These are phyloP conservation scores for Colletotrichum simmondsii DNA, from an alignment of 2,329 filamentous ascomycete genomes.

Conservation along the genomic window DNA sequence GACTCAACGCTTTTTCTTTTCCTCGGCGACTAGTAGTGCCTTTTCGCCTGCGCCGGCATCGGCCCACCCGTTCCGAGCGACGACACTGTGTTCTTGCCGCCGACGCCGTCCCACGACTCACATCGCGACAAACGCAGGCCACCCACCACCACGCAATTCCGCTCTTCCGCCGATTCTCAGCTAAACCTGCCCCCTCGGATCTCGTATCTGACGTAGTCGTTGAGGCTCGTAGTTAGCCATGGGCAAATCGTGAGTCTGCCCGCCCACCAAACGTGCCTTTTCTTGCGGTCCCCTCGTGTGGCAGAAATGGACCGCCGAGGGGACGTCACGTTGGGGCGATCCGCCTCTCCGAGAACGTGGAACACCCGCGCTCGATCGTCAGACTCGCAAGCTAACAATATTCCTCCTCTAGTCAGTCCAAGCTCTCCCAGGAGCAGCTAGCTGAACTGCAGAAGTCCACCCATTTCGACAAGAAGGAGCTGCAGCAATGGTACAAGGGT, in stretches of 20 bases:
- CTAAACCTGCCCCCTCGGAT: background rate
- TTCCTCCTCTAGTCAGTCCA: slow-evolving; percentile 80
- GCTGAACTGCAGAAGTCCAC: slow-evolving; percentile 95
- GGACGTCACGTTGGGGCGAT: background rate
- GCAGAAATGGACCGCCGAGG: background rate
- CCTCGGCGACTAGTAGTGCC: background rate
- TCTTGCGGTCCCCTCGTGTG: background rate
- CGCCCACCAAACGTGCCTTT: background rate
- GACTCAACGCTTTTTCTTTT: background rate
- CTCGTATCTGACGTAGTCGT: background rate
- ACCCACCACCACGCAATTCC: background rate
- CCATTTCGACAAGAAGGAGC: slow-evolving; percentile 99
- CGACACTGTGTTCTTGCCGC: slow-evolving; percentile 6
- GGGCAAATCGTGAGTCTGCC: slow-evolving; percentile 58
- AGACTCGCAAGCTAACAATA: slow-evolving; percentile 38
- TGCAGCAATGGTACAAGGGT: slow-evolving; percentile 99
- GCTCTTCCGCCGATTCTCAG: background rate
- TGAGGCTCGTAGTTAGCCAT: slow-evolving; percentile 41
- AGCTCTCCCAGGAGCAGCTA: slow-evolving; percentile 96
- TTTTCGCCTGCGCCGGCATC: background rate
- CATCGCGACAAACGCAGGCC: slow-evolving; percentile 13
- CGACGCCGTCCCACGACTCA: background rate
- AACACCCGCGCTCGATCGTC: background rate
- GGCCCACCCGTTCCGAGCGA: slow-evolving; percentile 1
- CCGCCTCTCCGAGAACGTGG: background rate